Percentiles rank a stretch among this genome's conserved stretches.
Evolutionary conservation across 495 filamentous ascomycete genomes (phyloP).

Genomic region (Echria macrotheca): DNA sequence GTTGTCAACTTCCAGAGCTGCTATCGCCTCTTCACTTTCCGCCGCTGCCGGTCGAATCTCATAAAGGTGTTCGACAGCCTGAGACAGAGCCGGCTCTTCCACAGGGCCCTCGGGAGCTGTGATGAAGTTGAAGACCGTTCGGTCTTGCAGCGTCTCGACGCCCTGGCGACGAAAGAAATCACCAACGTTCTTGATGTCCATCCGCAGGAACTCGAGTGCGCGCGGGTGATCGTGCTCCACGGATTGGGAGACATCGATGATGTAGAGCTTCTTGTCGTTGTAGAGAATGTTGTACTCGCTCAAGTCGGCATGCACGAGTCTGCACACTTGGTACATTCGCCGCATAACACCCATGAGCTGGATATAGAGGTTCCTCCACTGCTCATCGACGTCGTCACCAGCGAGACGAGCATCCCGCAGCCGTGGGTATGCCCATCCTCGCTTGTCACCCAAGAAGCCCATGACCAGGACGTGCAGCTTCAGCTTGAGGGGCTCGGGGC

Average conservation of each 20-base stretch:
- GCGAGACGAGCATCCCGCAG: constrained; percentile 50
- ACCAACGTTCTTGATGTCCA: constrained; percentile 94
- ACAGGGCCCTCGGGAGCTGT: constrained; percentile 49
- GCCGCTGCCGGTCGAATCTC: constrained; percentile 22
- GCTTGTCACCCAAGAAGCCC: constrained; percentile 82
- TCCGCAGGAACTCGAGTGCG: constrained; percentile 84
- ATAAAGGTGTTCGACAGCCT: constrained; percentile 45
- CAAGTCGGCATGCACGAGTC: constrained; percentile 89
- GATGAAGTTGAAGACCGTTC: constrained; percentile 73
- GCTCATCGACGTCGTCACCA: constrained; percentile 56
- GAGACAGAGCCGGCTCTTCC: constrained; percentile 40
- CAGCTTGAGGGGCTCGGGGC: constrained; percentile 81
- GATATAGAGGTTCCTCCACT: constrained; percentile 74
- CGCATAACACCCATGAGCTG: constrained; percentile 86
- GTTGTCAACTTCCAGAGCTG: constrained; percentile 63
- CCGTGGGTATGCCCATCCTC: constrained; percentile 79
- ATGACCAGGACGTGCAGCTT: constrained; percentile 89
- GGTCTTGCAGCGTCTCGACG: constrained; percentile 71
- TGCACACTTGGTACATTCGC: constrained; percentile 82
- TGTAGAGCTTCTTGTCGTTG: constrained; percentile 73
- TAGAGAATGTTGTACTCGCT: constrained; percentile 97
- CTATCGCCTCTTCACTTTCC: constrained; percentile 41
- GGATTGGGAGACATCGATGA: constrained; percentile 96
- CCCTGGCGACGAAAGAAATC: constrained; percentile 86
- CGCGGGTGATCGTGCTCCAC: constrained; percentile 95